These are phyloP conservation scores for Bryoglossum gracile DNA, from an alignment of 495 filamentous ascomycete species.

Conservation along the genomic window DNA sequence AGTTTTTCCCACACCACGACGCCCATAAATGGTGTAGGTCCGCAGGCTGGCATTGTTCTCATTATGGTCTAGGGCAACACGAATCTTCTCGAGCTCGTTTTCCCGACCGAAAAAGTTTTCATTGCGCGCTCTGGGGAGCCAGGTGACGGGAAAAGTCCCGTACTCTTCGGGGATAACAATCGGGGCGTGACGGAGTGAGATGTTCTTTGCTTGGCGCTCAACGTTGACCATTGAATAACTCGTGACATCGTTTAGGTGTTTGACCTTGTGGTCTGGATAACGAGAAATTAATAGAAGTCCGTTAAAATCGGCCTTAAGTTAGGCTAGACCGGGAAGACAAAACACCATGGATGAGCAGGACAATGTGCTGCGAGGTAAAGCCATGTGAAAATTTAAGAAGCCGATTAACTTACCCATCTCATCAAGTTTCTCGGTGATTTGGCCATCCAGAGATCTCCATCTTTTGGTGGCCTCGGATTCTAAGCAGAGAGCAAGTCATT, in stretches of 20 bases:
- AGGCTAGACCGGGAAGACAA: too few relatives aligned
- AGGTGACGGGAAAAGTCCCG: slow-evolving; percentile 10
- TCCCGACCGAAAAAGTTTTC: slow-evolving; percentile 15
- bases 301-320: too few relatives aligned
- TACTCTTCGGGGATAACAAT: slow-evolving; percentile 7
- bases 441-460: background rate
- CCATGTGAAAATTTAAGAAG: too few relatives aligned
- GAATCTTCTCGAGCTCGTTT: slow-evolving; percentile 13
- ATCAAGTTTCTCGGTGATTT: slow-evolving; percentile 5
- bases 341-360: too few relatives aligned
- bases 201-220: slow-evolving; percentile 8
- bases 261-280: too few relatives aligned
- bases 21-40: slow-evolving; percentile 16
- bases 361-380: too few relatives aligned
- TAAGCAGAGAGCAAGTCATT: background rate
- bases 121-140: slow-evolving; percentile 12
- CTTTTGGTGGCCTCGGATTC: slow-evolving; percentile 3
- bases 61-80: background rate
- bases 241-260: slow-evolving; percentile 16
- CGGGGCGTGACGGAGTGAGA: slow-evolving; percentile 10
- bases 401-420: slow-evolving; percentile 7
- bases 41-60: background rate
- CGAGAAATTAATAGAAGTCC: too few relatives aligned
- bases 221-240: slow-evolving; percentile 11
- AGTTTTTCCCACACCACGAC: slow-evolving; percentile 18